Base-by-base conservation (phyloP, 352 stramenopile species). In the Achlya hypogyna region DNA sequence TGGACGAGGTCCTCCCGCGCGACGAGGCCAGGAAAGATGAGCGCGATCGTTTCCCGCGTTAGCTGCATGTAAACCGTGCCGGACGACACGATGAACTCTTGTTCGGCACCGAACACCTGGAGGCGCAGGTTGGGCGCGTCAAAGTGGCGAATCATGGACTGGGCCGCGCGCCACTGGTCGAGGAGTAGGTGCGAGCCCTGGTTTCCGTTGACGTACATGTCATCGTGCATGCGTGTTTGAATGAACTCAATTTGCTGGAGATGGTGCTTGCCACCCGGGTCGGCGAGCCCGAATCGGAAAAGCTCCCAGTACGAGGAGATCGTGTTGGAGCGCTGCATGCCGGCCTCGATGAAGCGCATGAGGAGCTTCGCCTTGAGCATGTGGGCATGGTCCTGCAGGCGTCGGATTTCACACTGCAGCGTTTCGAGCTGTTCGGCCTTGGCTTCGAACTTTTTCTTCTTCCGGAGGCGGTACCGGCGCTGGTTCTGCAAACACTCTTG, bases 401-500 rank as follows among this genome's bases (percentile, higher is more conserved):
- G 45, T 1, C 16, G 22, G 5, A 38, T 25, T 23, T 23, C 25
- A 23, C 35, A 10, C 5, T 25, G 12, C 12, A 64, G 54, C 22
- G 32, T 22, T n/a, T 18, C 18, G n/a, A 64, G 31, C 18, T 64
- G 47, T 28, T 64, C n/a, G 27, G 45, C 54, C n/a, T 51, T 22
- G 2, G 27, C 12, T 18, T 51, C 10, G 25, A 38, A 23, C 35
- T 47, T 45, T 9, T 38, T 29, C 20, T 38, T 22, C 54, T 64
- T 64, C 23, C 54, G 54, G 8, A 51, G 31, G 4, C 54, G 54
- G 40, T 64, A 64, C 27, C 54, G 14, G 2, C 54, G 60, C 23
- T 67, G 60, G 23, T 67, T 67, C 28, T 58, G 23, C 28, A 67
- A 34, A 35, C 60, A 67, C 18, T 67, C 60, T 27, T 38, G 45